These are phyloP conservation scores for Penicillium hesseltinei DNA, from an alignment of 2,329 filamentous ascomycete species.

Conservation along the genomic window DNA sequence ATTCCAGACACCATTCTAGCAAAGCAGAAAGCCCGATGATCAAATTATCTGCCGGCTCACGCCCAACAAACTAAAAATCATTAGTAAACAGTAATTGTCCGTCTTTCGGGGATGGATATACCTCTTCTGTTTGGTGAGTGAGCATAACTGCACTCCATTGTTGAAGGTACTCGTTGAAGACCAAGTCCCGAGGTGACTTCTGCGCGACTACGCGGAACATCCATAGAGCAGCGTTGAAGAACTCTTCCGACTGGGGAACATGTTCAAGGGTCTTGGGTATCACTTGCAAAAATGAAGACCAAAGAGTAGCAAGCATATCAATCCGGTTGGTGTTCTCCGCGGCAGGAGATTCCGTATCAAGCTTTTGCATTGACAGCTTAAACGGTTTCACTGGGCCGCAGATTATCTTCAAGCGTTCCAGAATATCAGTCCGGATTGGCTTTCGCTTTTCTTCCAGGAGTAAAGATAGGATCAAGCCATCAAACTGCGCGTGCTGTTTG, in stretches of 20 bases:
- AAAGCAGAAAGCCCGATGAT: conserved; percentile 45
- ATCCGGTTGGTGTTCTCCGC: conserved; percentile 32
- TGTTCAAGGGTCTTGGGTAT: conserved; percentile 41
- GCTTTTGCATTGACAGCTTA: conserved; percentile 27
- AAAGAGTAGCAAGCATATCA: conserved; percentile 46
- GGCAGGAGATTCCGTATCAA: conserved; percentile 16
- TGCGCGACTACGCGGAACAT: conserved; percentile 46
- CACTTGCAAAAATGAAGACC: conserved; percentile 43
- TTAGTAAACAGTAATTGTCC: conserved; percentile 20
- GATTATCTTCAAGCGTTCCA: conserved; percentile 40
- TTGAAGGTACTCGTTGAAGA: conserved; percentile 42
- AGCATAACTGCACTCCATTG: conserved; percentile 46
- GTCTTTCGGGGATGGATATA: conserved; percentile 17
- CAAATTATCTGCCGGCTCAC: conserved; percentile 45
- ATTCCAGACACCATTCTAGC: conserved; percentile 43
- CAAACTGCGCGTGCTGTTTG: conserved; percentile 38
- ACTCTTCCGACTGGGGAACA: conserved; percentile 44
- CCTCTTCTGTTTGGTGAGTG: conserved; percentile 44
- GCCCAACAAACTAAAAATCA: conserved; percentile 43
- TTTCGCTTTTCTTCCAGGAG: conserved; percentile 47
- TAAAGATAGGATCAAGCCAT: conserved; percentile 41
- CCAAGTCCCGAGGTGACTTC: conserved; percentile 36
- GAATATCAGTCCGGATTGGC: conserved; percentile 38
- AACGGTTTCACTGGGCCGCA: conserved; percentile 34
- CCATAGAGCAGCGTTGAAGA: conserved; percentile 45